These are phyloP conservation scores for Echinochloa phyllopogon DNA, from an alignment of 176 grass and related monocot genomes.

Conservation along the genomic window DNA sequence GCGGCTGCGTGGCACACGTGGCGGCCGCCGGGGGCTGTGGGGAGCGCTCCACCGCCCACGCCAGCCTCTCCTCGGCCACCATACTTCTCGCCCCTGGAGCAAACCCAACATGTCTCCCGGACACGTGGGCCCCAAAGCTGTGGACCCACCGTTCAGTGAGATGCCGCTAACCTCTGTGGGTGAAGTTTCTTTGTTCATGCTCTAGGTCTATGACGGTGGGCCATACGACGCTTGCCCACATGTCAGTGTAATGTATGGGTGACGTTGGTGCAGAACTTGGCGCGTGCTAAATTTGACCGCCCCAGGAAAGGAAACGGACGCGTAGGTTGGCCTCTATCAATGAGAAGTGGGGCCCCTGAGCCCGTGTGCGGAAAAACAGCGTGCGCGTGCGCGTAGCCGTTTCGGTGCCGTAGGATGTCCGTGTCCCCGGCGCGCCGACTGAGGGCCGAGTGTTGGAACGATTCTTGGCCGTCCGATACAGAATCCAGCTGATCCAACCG, in stretches of 20 bases:
- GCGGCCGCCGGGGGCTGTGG: slow-evolving; percentile 35
- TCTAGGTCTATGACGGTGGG: slow-evolving; percentile 4
- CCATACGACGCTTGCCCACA: background rate
- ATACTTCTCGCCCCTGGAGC: background rate
- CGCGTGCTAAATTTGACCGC: slow-evolving; percentile 42
- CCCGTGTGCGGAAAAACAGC: background rate
- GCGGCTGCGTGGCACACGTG: slow-evolving; percentile 57
- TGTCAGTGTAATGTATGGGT: background rate
- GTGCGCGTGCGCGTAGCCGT: slow-evolving; percentile 36
- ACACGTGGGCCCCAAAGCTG: fast-evolving
- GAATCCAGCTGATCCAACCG: background rate
- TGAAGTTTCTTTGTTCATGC: background rate
- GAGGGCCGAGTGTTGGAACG: background rate
- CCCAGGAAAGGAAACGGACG: background rate
- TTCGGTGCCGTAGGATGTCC: slow-evolving; percentile 42
- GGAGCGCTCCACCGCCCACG: slow-evolving; percentile 61
- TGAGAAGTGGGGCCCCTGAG: background rate
- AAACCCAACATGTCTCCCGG: background rate
- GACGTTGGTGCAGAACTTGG: slow-evolving; percentile 21
- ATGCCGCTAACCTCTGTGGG: fast-evolving
- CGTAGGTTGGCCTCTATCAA: background rate
- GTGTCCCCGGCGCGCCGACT: slow-evolving; percentile 48
- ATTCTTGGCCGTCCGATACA: slow-evolving; percentile 5
- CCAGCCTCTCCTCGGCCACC: slow-evolving; percentile 44
- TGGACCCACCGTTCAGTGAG: background rate